Percentiles rank a stretch among this genome's conserved stretches.
Evolutionary conservation across 2,329 filamentous ascomycete genomes (phyloP).

Genomic region (Aspergillus piperis): DNA sequence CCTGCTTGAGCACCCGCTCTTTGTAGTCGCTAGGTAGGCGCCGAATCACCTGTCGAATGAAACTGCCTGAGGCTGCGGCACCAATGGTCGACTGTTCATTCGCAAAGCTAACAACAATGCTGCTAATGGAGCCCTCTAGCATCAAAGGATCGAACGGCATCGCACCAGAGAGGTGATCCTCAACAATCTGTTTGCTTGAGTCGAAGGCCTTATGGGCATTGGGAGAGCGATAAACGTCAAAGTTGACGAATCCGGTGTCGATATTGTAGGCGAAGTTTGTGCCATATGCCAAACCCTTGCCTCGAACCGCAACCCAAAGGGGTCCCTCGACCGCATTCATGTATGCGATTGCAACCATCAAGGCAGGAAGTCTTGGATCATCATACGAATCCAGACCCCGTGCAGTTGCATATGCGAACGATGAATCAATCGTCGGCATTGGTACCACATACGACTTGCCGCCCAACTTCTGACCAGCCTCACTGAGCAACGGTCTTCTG

Average conservation of each 20-base stretch:
- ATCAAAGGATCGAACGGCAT: slow-evolving; percentile 75
- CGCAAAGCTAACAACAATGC: slow-evolving; percentile 81
- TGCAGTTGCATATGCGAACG: slow-evolving; percentile 76
- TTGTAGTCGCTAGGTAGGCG: slow-evolving; percentile 76
- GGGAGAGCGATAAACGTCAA: slow-evolving; percentile 86
- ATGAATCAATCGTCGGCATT: slow-evolving; percentile 90
- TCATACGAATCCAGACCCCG: slow-evolving; percentile 73
- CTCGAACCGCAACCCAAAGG: slow-evolving; percentile 89
- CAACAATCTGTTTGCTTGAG: slow-evolving; percentile 73
- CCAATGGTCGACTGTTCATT: slow-evolving; percentile 87
- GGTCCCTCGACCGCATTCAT: slow-evolving; percentile 92
- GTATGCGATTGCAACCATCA: slow-evolving; percentile 86
- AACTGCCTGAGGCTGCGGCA: slow-evolving; percentile 78
- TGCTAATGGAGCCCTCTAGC: slow-evolving; percentile 86
- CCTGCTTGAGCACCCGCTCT: slow-evolving; percentile 71
- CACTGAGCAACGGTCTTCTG: slow-evolving; percentile 69
- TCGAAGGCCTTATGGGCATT: slow-evolving; percentile 84
- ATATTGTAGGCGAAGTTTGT: slow-evolving; percentile 75
- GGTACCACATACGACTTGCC: slow-evolving; percentile 77
- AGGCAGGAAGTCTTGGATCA: slow-evolving; percentile 76
- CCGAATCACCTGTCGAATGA: slow-evolving; percentile 76
- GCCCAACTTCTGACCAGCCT: slow-evolving; percentile 73
- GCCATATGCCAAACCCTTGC: slow-evolving; percentile 90
- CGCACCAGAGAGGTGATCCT: slow-evolving; percentile 70
- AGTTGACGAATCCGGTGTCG: slow-evolving; percentile 77